Evolutionary conservation across 2,329 filamentous ascomycete species (phyloP), one percentile per base, ranked within the genome.

Genomic region (Sporothrix variecibatus): DNA sequence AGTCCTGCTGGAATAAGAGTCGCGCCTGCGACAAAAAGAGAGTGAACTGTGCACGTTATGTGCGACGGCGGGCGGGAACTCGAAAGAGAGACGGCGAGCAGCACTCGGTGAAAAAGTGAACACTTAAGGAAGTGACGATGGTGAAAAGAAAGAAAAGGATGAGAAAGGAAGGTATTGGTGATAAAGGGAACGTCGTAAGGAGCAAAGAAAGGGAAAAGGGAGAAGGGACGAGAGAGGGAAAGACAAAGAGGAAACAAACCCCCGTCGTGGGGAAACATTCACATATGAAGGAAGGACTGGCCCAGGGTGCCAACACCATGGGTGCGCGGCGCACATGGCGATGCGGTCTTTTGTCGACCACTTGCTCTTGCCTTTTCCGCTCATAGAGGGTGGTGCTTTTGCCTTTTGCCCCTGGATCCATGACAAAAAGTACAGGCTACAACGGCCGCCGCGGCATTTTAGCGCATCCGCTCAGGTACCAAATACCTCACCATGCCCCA

Each of bases 11-110:
- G 51, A 38, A 60, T 26, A 46, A 62, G n/a, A 64, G 65, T 75
- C 72, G 74, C 49, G 34, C 74, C 62, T 72, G 74, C 74, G 74
- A 75, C 69, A 73, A 69, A 64, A 49, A 72, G 69, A 49, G 68
- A 26, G 74, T 70, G 51, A 38, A 69, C 34, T 34, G 23, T 71
- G 56, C 40, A 26, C 62, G 68, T 49, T 53, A 53, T 72, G 71
- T 65, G 73, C 64, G 65, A 73, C 71, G 51, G 26, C 23, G n/a
- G 46, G 58, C n/a, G 58, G 58, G 67, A 15, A 71, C 53, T 65
- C 38, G n/a, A 75, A 72, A 53, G 62, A 72, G 51, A 65, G 73
- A 69, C 56, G 26, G 53, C 51, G 68, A 58, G 40, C 38, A 71
- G 72, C 62, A 51, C 71, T 68, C 71, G 46, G 65, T 40, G 12